These are phyloP conservation scores for Marchantia polymorpha DNA, from an alignment of 225 moss, liverwort and hornwort species.

Conservation along the genomic window DNA sequence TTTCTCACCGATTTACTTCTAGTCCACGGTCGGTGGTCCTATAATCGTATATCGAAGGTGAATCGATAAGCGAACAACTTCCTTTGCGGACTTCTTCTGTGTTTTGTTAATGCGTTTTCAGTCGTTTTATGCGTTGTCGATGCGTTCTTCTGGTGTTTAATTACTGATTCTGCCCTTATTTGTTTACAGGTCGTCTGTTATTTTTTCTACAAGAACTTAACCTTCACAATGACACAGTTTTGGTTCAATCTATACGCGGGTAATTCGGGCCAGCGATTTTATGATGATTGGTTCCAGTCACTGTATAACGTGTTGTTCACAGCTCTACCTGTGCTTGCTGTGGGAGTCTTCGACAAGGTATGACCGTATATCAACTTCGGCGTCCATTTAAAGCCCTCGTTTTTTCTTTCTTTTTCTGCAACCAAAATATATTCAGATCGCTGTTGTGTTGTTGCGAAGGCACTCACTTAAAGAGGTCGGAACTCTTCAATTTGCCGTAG, in stretches of 20 bases:
- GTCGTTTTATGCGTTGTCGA: background rate
- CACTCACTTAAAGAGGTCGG: no score
- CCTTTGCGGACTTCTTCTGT: background rate
- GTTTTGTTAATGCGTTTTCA: background rate
- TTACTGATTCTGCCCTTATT: background rate
- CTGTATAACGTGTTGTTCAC: constrained; percentile 92
- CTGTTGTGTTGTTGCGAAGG: no score
- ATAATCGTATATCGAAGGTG: constrained; percentile 92
- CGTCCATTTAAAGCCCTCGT: no score
- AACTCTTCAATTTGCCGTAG: no score
- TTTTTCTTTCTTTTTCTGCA: background rate
- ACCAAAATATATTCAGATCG: background rate
- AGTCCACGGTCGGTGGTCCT: constrained; percentile 94
- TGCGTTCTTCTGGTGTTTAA: background rate
- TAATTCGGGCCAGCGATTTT: constrained; percentile 88
- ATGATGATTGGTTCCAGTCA: constrained; percentile 97
- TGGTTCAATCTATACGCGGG: constrained; percentile 94
- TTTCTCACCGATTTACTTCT: constrained; percentile 77
- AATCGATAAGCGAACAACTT: background rate
- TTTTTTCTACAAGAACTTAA: constrained; percentile 94
- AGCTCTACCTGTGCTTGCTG: constrained; percentile 85
- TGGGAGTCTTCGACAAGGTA: constrained; percentile 89
- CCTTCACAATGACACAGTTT: constrained; percentile 85
- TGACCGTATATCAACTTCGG: background rate
- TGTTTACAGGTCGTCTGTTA: constrained; percentile 72